These are phyloP conservation scores for Ganoderma meredithae DNA, from an alignment of 1,284 basidiomycete species.

Conservation along the genomic window DNA sequence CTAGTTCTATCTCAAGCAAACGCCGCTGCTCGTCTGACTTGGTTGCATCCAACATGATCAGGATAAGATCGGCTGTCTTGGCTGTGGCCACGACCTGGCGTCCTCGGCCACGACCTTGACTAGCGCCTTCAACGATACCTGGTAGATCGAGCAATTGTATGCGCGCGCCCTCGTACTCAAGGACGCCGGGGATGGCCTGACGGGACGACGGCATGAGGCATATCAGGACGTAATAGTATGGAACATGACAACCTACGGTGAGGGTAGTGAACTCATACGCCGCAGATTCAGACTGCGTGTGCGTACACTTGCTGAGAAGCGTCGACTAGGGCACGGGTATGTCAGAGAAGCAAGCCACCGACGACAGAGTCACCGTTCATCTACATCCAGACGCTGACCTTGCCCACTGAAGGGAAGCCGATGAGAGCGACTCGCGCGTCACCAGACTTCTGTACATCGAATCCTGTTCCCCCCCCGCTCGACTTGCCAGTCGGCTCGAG, in stretches of 20 bases:
- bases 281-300: constrained; percentile 89
- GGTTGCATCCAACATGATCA: constrained; percentile 96
- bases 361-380: background rate
- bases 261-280: constrained; percentile 97
- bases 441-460: constrained; percentile 94
- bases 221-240: constrained; percentile 9
- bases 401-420: constrained; percentile 95
- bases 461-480: constrained; percentile 85
- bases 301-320: constrained; percentile 89
- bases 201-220: constrained; percentile 19
- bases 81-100: constrained; percentile 95
- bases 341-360: constrained; percentile 2
- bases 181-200: constrained; percentile 92
- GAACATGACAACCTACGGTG: constrained; percentile 59
- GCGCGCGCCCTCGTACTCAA: constrained; percentile 92
- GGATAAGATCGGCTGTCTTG: constrained; percentile 95
- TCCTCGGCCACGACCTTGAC: constrained; percentile 92
- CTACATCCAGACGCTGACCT: constrained; percentile 51
- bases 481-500: constrained; percentile 88
- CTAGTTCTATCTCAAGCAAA: constrained; percentile 91
- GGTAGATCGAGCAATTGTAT: constrained; percentile 96
- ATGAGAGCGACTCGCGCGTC: constrained; percentile 95
- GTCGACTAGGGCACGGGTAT: constrained; percentile 70
- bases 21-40: constrained; percentile 94
- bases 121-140: constrained; percentile 97